Percentiles rank a stretch among this genome's conserved stretches.
phyloP scores from a whole-genome alignment of 805 yeast species.

The Yamadazyma insecticola region DNA sequence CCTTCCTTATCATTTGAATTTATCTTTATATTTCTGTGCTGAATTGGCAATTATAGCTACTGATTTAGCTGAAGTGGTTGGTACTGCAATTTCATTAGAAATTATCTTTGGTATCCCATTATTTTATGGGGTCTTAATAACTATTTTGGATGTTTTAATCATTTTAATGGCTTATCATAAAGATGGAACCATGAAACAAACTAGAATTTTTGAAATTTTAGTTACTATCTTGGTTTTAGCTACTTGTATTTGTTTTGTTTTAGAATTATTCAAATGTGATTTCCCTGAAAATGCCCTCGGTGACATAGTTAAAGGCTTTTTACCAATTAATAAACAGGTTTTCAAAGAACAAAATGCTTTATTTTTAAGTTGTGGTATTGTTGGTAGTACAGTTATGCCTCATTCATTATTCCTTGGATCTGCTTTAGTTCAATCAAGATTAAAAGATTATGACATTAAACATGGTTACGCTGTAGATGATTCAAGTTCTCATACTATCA shows the following conservation, averaged over 20 bases:
- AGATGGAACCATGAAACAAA: slow-evolving; percentile 69
- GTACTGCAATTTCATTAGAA: slow-evolving; percentile 92
- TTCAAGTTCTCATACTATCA: too few species aligned
- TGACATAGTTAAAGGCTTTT: slow-evolving; percentile 41
- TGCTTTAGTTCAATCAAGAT: slow-evolving; percentile 39
- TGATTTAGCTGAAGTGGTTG: slow-evolving; percentile 94
- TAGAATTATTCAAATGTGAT: slow-evolving; percentile 55
- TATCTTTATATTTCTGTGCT: slow-evolving; percentile 67
- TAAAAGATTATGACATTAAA: slow-evolving; percentile 37
- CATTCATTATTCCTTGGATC: slow-evolving; percentile 42
- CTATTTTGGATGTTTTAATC: slow-evolving; percentile 80
- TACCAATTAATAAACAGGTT: slow-evolving; percentile 41
- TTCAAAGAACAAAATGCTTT: slow-evolving; percentile 35
- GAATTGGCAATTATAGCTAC: slow-evolving; percentile 93
- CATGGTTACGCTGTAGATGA: slow-evolving; percentile 19
- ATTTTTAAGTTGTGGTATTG: slow-evolving; percentile 41
- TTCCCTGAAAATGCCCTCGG: slow-evolving; percentile 50
- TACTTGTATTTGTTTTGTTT: slow-evolving; percentile 79
- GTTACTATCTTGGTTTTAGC: slow-evolving; percentile 75
- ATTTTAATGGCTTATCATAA: slow-evolving; percentile 88
- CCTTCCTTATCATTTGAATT: slow-evolving; percentile 57
- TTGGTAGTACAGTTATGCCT: slow-evolving; percentile 46
- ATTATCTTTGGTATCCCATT: slow-evolving; percentile 78
- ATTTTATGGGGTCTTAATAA: slow-evolving; percentile 75
- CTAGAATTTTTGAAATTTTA: slow-evolving; percentile 75